Evolutionary conservation across 2,329 filamentous ascomycete genomes (phyloP).

Genomic region (Diaporthe sp.): DNA sequence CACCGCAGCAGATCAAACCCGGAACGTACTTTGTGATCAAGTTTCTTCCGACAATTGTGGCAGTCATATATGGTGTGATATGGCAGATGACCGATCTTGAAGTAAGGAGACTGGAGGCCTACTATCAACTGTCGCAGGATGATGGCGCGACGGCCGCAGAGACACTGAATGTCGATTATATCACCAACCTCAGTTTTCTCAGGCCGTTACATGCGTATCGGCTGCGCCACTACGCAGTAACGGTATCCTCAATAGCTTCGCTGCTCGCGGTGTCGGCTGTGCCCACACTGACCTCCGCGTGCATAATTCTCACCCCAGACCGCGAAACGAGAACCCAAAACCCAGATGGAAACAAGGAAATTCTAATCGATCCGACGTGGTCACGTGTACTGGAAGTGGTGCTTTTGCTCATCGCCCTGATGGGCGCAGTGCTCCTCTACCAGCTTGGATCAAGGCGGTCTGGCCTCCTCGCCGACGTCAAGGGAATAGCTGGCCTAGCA

Average conservation of each 20-base stretch:
- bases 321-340: slow-evolving; percentile 58
- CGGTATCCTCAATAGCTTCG: slow-evolving; percentile 74
- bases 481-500: slow-evolving; percentile 80
- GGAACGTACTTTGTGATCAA: slow-evolving; percentile 73
- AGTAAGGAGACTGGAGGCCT: slow-evolving; percentile 76
- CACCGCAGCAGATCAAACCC: slow-evolving; percentile 63
- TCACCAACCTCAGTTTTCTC: slow-evolving; percentile 76
- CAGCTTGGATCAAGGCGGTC: slow-evolving; percentile 74
- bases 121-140: slow-evolving; percentile 73
- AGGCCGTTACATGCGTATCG: slow-evolving; percentile 74
- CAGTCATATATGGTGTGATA: slow-evolving; percentile 73
- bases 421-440: slow-evolving; percentile 70
- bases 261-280: slow-evolving; percentile 77
- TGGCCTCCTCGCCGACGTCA: slow-evolving; percentile 76
- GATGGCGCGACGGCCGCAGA: slow-evolving; percentile 73
- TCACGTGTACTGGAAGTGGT: slow-evolving; percentile 72
- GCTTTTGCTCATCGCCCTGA: slow-evolving; percentile 69
- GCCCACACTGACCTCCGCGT: slow-evolving; percentile 76
- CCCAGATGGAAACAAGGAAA: slow-evolving; percentile 62
- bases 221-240: slow-evolving; percentile 77
- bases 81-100: slow-evolving; percentile 78
- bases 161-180: slow-evolving; percentile 81
- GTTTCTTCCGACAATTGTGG: slow-evolving; percentile 72
- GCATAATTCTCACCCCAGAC: slow-evolving; percentile 69
- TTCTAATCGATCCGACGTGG: slow-evolving; percentile 69